Conservation (phyloP, 805 yeast genomes). For the Ogataea neopini region DNA sequence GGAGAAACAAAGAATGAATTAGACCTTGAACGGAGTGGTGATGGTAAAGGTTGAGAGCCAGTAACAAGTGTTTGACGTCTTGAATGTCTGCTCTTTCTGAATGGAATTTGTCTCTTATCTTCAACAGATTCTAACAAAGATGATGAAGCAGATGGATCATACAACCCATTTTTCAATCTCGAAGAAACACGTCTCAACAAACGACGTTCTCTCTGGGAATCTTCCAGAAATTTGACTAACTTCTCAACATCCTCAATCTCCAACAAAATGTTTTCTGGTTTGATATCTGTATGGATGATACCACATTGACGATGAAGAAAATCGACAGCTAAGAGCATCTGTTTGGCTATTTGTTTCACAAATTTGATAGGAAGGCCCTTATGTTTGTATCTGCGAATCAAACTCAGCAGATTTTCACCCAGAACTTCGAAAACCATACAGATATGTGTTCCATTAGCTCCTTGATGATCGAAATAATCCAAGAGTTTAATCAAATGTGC, state of each 20-base stretch:
- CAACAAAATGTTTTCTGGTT: conserved; percentile 68
- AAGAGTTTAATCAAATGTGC: conserved; percentile 75
- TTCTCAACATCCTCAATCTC: conserved; percentile 56
- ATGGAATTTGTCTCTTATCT: conserved; percentile 25
- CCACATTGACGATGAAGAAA: conserved; percentile 64
- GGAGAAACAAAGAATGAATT: conserved; percentile 33
- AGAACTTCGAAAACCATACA: conserved; percentile 97
- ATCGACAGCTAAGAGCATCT: conserved; percentile 54
- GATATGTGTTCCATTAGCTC: conserved; percentile 90
- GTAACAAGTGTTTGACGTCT: conserved; percentile 78
- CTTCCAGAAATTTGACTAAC: conserved; percentile 47
- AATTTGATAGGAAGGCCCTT: conserved; percentile 50
- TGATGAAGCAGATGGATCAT: conserved; percentile 13
- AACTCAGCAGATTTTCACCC: conserved; percentile 88
- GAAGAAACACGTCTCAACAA: conserved; percentile 31
- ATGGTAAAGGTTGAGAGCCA: conserved; percentile 91
- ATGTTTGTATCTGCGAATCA: conserved; percentile 69
- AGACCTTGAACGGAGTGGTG: conserved; percentile 67
- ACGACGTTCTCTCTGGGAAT: conserved; percentile 38
- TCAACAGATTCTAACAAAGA: conserved; percentile 13
- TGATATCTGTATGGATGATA: conserved; percentile 72
- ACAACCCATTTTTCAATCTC: conserved; percentile 22
- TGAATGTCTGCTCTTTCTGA: conserved; percentile 41
- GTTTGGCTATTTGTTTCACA: conserved; percentile 60
- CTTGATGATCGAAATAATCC: conserved; percentile 83